These are phyloP conservation scores for Myxozyma neotropica DNA, from an alignment of 805 yeast genomes.

Conservation along the genomic window DNA sequence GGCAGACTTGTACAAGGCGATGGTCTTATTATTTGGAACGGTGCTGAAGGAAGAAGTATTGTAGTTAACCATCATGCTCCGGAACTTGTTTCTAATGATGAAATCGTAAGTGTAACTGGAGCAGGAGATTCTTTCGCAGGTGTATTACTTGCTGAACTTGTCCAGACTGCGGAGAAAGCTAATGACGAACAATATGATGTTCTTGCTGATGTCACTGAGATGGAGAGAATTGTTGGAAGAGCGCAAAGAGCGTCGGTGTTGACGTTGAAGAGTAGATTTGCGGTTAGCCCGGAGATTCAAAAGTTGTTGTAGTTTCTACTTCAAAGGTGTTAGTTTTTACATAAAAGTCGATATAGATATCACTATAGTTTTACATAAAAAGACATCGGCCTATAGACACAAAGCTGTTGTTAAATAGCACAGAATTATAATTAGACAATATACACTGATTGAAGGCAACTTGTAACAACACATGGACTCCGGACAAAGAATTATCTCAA, in stretches of 20 bases:
- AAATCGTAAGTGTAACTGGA: conserved; percentile 72
- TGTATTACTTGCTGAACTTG: conserved; percentile 52
- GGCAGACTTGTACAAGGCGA: conserved; percentile 14
- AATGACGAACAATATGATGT: conserved; percentile 36
- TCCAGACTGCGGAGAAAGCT: background rate
- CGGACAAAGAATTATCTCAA: too few species aligned
- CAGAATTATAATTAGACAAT: too few species aligned
- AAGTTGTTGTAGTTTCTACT: background rate
- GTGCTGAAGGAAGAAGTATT: conserved; percentile 14
- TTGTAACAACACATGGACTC: too few species aligned
- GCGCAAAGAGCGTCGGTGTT: conserved; percentile 31
- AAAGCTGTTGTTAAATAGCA: too few species aligned
- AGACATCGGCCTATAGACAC: too few species aligned
- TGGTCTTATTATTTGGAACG: conserved; percentile 31
- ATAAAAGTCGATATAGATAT: too few species aligned
- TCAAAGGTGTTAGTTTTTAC: background rate
- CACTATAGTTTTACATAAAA: too few species aligned
- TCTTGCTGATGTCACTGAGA: conserved; percentile 8
- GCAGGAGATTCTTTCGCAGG: conserved; percentile 88
- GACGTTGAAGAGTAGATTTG: conserved; percentile 25
- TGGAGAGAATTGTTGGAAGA: conserved; percentile 13
- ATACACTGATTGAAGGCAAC: too few species aligned
- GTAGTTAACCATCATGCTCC: conserved; percentile 9
- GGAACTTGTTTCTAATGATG: conserved; percentile 2
- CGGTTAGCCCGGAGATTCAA: conserved; percentile 27